Conservation (phyloP, 106 monocot genomes). For the Allium cepa region DNA sequence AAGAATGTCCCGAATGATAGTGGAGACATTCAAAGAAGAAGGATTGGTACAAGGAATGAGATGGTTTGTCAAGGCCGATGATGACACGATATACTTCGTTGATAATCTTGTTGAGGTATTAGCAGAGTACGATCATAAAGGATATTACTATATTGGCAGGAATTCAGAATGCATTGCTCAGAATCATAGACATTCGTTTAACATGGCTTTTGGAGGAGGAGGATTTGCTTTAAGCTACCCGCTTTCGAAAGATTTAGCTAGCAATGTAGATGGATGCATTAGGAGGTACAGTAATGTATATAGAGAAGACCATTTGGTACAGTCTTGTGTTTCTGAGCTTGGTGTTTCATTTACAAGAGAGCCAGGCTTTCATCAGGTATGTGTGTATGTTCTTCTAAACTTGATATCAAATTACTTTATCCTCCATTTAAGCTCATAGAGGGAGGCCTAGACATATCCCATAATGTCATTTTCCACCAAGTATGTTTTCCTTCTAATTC, state of each 20-base stretch:
- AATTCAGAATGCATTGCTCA: constrained; percentile 38
- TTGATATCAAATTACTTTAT: too few relatives aligned
- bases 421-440: too few relatives aligned
- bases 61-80: constrained; percentile 15
- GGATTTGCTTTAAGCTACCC: constrained; percentile 49
- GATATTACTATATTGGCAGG: constrained; percentile 39
- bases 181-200: constrained; percentile 31
- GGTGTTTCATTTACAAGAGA: constrained; percentile 42
- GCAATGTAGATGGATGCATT: constrained; percentile 32
- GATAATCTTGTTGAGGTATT: constrained; percentile 41
- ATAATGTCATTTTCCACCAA: neutral
- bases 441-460: too few relatives aligned
- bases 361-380: constrained; percentile 50
- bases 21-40: constrained; percentile 2
- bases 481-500: too few relatives aligned
- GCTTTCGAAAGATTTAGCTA: constrained; percentile 20
- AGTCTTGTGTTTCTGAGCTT: constrained; percentile 59
- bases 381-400: too few relatives aligned
- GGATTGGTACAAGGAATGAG: neutral
- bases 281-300: constrained; percentile 37
- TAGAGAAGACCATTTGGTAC: constrained; percentile 48
- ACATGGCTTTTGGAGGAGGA: constrained; percentile 53
- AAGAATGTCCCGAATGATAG: constrained; percentile 2
- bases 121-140: constrained; percentile 24
- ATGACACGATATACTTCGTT: constrained; percentile 10